Conservation (phyloP, 345 rosid species). For the Dipteronia sinensis region DNA sequence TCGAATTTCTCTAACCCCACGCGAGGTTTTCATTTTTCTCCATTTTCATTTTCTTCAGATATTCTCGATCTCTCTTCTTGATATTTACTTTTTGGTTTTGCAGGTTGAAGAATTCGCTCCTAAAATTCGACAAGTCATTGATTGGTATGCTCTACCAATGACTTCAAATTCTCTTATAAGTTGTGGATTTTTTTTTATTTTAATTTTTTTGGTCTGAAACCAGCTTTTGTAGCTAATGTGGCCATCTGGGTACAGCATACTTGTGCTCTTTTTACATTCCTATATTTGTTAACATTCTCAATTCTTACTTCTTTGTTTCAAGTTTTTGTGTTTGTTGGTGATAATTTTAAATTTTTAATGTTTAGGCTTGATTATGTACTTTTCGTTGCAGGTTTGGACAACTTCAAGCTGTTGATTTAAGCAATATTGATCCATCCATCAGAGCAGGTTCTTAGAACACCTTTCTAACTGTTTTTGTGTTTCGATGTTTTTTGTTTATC, state of each 20-base stretch:
- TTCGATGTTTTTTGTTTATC: neutral
- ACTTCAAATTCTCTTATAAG: neutral
- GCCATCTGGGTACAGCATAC: neutral
- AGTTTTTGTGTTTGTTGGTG: neutral
- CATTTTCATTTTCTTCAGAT: neutral
- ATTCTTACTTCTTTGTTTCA: neutral
- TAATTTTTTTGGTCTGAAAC: neutral
- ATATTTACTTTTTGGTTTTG: neutral
- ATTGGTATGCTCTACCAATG: conserved; percentile 46
- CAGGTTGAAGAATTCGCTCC: conserved; percentile 72
- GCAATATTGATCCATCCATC: conserved; percentile 69
- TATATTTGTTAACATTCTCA: no score
- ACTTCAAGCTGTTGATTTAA: conserved; percentile 83
- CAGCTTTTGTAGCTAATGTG: neutral
- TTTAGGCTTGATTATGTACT: neutral
- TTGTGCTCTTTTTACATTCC: no score
- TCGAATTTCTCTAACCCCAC: conserved; percentile 70
- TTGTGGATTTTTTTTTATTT: neutral
- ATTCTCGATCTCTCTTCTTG: neutral
- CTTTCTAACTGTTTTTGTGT: neutral
- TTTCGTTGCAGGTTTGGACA: conserved; percentile 77
- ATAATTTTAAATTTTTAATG: neutral
- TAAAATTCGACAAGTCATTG: conserved; percentile 68
- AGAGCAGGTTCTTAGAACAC: conserved; percentile 63
- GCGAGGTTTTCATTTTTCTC: conserved; percentile 43